Base-by-base conservation (phyloP, 2,329 filamentous ascomycete genomes). In the Corinectria fuckeliana region DNA sequence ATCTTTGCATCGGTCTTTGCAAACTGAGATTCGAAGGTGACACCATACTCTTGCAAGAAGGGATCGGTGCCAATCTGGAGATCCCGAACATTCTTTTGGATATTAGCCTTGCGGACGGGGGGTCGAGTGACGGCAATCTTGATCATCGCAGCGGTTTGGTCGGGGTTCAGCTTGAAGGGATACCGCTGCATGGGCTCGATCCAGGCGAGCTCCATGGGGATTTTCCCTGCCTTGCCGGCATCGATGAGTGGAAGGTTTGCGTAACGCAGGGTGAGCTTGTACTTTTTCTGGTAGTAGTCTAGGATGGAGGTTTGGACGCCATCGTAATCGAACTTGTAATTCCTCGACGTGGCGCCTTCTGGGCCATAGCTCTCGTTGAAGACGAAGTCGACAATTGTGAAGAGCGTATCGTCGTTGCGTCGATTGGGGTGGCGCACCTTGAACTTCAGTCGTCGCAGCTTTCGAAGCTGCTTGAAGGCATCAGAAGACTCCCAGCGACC, bases 111-210 rank as follows among this genome's bases (percentile, higher is more conserved):
- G n/a, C 95, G 91, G 26, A 87, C 74, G 0, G 74, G 73, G 0
- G 95, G 95, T 1, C 89, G 84, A 5, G 90, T 92, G 4, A 97
- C 94, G 0, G 94, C 93, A 69, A 94, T 92, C 75, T 91, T 94
- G 79, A 99, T 97, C 95, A 99, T 99, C 5, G 84, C 78, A 0
- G 89, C 80, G 0, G 94, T 97, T 77, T 96, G 82, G 0, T 77
- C 72, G 0, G 83, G 80, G 52, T 83, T 83, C 1, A 91, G 73
- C 74, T 90, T 91, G 76, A 80, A 89, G 0, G 80, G 78, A 64
- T 89, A 91, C 0, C 85, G 79, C 71, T 90, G 88, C 71, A 85
- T 82, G 0, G 78, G 74, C 32, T 79, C 69, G 6, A 88, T 64
- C 8, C 77, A 75, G 54, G 85, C 86, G 3, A 87, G 72, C 65